Evolutionary conservation across 306 rosid genomes (phyloP).

Genomic region (apple (Malus domestica)): DNA sequence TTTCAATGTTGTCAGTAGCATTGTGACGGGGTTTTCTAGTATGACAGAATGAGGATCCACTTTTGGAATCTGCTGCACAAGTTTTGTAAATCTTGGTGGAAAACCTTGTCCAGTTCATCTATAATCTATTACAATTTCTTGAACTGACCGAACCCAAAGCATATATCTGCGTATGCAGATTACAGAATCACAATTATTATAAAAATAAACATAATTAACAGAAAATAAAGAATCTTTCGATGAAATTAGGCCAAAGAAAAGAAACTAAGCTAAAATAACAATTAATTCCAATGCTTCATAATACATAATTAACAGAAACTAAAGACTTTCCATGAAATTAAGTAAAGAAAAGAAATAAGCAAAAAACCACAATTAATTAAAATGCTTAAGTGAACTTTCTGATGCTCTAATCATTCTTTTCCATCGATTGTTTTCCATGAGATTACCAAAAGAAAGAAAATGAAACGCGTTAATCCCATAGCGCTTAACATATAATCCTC

Average conservation of each 20-base stretch:
- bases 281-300: neutral
- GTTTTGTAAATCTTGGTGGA: slow-evolving; percentile 4
- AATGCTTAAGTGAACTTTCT: neutral
- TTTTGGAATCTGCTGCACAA: slow-evolving; percentile 2
- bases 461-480: neutral
- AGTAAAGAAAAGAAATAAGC: neutral
- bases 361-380: neutral
- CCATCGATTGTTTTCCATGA: neutral
- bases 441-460: neutral
- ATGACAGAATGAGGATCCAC: slow-evolving; percentile 1
- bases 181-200: neutral
- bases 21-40: neutral
- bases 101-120: slow-evolving; percentile 37
- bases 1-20: neutral
- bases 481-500: neutral
- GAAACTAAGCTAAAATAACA: neutral
- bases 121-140: neutral
- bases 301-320: neutral
- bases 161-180: neutral
- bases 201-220: neutral
- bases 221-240: neutral
- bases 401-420: neutral
- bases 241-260: neutral
- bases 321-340: neutral
- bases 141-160: neutral